Evolutionary conservation across 129 eudicot species (phyloP).

Genomic region (Arctium lappa): DNA sequence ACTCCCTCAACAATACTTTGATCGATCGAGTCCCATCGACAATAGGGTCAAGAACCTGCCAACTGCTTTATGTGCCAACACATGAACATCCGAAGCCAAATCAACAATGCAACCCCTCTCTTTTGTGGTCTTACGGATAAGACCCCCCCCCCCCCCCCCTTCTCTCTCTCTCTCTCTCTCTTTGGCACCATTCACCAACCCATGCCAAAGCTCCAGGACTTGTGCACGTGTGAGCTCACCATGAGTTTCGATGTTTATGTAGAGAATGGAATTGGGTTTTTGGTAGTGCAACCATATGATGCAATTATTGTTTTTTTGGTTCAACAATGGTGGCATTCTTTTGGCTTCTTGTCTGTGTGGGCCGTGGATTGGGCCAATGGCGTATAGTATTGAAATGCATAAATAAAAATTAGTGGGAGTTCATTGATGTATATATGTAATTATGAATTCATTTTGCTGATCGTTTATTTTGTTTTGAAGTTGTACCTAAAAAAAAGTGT

Average conservation of each 20-base stretch:
- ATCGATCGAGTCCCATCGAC: slow-evolving; percentile 41
- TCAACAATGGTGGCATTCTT: slow-evolving; percentile 1
- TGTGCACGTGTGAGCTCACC: slow-evolving; percentile 22
- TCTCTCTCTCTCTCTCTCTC: too few relatives aligned
- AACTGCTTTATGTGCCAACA: slow-evolving; percentile 39
- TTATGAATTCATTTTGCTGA: too few relatives aligned
- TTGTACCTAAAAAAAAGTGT: too few relatives aligned
- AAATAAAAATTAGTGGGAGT: too few relatives aligned
- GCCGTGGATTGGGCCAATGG: slow-evolving; percentile 52
- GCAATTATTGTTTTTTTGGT: slow-evolving; percentile 30
- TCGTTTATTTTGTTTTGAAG: too few relatives aligned
- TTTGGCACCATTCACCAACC: slow-evolving; percentile 30
- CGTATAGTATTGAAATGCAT: background rate
- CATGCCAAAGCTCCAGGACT: slow-evolving; percentile 44
- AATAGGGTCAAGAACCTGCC: slow-evolving; percentile 43
- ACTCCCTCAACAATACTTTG: slow-evolving; percentile 30
- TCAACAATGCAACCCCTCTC: slow-evolving; percentile 35
- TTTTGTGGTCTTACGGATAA: background rate
- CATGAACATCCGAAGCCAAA: slow-evolving; percentile 42
- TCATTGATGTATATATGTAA: too few relatives aligned
- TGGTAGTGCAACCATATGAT: slow-evolving; percentile 36
- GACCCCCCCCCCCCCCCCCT: background rate
- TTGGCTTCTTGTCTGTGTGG: slow-evolving; percentile 11
- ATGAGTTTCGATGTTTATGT: slow-evolving; percentile 35
- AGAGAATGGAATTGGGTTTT: slow-evolving; percentile 38